Base-by-base conservation (phyloP, 2,329 filamentous ascomycete species). In the Pyricularia grisea region DNA sequence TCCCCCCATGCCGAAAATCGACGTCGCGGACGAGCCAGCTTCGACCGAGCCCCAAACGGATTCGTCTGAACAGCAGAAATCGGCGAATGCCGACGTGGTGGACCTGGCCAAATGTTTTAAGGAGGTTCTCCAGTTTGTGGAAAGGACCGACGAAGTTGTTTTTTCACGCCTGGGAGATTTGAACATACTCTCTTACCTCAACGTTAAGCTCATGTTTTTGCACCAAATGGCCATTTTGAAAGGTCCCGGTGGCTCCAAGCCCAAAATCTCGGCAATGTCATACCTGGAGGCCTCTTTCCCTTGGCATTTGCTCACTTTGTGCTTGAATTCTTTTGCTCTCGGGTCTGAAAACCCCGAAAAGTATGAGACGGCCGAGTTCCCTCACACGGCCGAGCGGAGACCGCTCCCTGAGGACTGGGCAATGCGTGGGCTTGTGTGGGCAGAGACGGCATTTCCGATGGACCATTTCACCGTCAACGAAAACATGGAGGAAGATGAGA, bases 321-420 rank as follows among this genome's bases (percentile, higher is more conserved):
- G 77, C 73, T 74, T 84, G 1, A 84, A 84, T 70, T 74, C 75
- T 3, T 67, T 78, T 0, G 69, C 78, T 25, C 70, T 73, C 2
- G 74, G 73, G 0, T 73, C 72, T 33, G 73, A 74, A 9, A 70
- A 68, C 30, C 64, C 64, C 64, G 20, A 65, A 63, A 63, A 72
- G 0, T 74, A 77, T 61, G 71, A 74, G 4, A 74, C 80, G 30
- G 78, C 87, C 70, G 77, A 79, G 0, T 88, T 91, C 69, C 85
- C 86, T 0, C 36, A 14, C 14, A 74, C 78, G 0, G 79, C 79
- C 2, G 80, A 80, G 1, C 79, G 79, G 58, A 77, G 81, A 0
- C 89, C 90, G 0, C 75, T 93, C 0, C 88, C 89, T 0, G 91
- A 93, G 67, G 30, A n/a, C n/a, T n/a, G n/a, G n/a, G n/a, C n/a